Percentiles rank a stretch among this genome's conserved stretches.
These are phyloP conservation scores for Amborella trichopoda DNA, from an alignment of 164 flowering plant species.

Conservation along the genomic window DNA sequence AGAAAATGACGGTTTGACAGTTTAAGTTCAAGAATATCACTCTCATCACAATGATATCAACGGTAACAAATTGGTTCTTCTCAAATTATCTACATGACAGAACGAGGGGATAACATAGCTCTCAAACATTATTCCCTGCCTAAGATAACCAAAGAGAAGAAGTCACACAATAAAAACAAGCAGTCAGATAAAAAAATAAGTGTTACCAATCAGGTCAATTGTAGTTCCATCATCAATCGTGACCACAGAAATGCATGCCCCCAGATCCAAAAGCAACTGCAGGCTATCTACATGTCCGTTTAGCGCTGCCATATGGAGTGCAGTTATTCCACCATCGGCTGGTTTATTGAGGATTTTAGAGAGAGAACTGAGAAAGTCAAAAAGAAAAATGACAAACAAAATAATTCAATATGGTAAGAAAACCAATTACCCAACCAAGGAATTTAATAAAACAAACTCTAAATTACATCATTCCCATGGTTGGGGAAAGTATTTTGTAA, in stretches of 20 bases:
- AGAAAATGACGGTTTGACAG: no score
- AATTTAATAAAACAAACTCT: background rate
- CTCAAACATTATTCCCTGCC: no score
- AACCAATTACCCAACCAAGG: background rate
- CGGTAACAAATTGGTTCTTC: no score
- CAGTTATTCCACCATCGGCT: conserved; percentile 93
- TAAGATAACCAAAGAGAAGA: no score
- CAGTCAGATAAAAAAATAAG: no score
- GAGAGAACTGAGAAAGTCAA: conserved; percentile 37
- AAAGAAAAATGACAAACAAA: conserved; percentile 4
- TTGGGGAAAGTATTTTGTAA: no score
- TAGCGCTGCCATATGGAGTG: conserved; percentile 93
- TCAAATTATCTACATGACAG: no score
- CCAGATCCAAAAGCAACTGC: conserved; percentile 70
- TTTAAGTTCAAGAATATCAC: no score
- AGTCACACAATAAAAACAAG: no score
- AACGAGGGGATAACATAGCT: no score
- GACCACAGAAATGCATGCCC: conserved; percentile 55
- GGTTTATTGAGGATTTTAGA: conserved; percentile 44
- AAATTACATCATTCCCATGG: background rate
- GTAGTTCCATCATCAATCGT: conserved; percentile 89
- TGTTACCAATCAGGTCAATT: conserved; percentile 76
- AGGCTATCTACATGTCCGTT: conserved; percentile 80
- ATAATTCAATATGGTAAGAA: background rate
- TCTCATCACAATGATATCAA: no score